These are phyloP conservation scores for Amanita polypyramis DNA, from an alignment of 768 basidiomycete genomes.

Conservation along the genomic window DNA sequence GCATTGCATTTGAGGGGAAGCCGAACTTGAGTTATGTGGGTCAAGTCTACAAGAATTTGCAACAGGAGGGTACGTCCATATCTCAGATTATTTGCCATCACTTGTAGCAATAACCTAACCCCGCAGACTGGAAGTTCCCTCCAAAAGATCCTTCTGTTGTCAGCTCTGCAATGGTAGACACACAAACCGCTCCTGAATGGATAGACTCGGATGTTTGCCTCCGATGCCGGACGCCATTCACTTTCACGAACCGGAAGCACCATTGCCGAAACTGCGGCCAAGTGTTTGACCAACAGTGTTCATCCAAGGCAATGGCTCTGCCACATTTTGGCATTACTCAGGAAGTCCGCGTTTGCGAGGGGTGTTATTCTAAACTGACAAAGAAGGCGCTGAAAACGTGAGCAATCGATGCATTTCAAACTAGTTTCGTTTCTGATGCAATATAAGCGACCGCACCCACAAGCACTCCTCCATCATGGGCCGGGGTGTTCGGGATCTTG, in stretches of 20 bases:
- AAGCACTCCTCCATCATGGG: slow-evolving; percentile 39
- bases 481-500: slow-evolving; percentile 46
- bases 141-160: slow-evolving; percentile 62
- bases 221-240: slow-evolving; percentile 83
- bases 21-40: slow-evolving; percentile 60
- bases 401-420: slow-evolving; percentile 4
- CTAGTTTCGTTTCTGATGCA: background rate
- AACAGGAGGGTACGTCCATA: slow-evolving; percentile 51
- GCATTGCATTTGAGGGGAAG: slow-evolving; percentile 80
- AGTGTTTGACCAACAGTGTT: slow-evolving; percentile 93
- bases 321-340: slow-evolving; percentile 92
- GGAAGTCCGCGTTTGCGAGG: slow-evolving; percentile 89
- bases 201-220: slow-evolving; percentile 93
- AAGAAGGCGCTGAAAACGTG: slow-evolving; percentile 54
- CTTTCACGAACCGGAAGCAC: slow-evolving; percentile 94
- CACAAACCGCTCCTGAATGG: slow-evolving; percentile 92
- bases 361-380: slow-evolving; percentile 70
- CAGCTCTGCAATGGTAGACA: slow-evolving; percentile 82
- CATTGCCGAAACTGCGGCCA: slow-evolving; percentile 97
- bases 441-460: slow-evolving; percentile 19
- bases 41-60: slow-evolving; percentile 70
- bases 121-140: slow-evolving; percentile 72
- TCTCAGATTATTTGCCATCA: background rate
- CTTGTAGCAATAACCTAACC: too few species aligned
- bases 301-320: slow-evolving; percentile 70